A percentile compares a stretch with the other conserved stretches of the same genome.
phyloP scores from a whole-genome alignment of 495 filamentous ascomycete species.

The Aeminium ludgeri region DNA sequence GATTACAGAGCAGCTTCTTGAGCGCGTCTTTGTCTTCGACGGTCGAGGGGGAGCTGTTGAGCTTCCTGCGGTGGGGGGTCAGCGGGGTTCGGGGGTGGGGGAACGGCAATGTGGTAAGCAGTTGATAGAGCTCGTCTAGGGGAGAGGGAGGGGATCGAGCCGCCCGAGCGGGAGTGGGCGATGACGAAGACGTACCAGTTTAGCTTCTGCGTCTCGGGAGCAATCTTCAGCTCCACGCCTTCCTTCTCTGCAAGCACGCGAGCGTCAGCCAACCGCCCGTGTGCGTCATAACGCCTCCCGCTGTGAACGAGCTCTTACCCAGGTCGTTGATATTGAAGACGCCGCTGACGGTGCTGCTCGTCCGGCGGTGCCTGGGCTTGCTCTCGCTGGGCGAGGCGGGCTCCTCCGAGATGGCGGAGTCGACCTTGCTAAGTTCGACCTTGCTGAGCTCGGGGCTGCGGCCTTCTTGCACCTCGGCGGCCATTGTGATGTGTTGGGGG shows the following conservation, averaged over 20 bases:
- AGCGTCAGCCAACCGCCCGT: neutral
- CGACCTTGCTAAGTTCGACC: constrained; percentile 57
- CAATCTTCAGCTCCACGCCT: constrained; percentile 55
- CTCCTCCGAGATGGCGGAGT: constrained; percentile 69
- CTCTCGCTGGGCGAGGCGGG: constrained; percentile 49
- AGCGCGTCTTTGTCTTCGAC: constrained; percentile 69
- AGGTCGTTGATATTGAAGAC: constrained; percentile 75
- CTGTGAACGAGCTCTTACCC: constrained; percentile 35
- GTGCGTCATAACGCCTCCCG: neutral
- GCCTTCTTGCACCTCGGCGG: constrained; percentile 18
- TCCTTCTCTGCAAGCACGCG: constrained; percentile 45
- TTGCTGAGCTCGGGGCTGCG: too few relatives aligned
- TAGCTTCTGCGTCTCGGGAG: constrained; percentile 74
- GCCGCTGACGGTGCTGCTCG: constrained; percentile 47
- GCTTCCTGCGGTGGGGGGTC: constrained; percentile 38
- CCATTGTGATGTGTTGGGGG: too few relatives aligned
- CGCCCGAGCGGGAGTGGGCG: neutral
- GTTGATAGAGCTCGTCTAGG: too few relatives aligned
- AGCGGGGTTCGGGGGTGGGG: too few relatives aligned
- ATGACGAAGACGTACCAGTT: constrained; percentile 52
- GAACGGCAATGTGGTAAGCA: too few relatives aligned
- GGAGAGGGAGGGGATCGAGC: neutral
- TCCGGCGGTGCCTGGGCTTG: constrained; percentile 43
- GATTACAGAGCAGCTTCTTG: constrained; percentile 60
- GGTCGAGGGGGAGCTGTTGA: constrained; percentile 64